Evolutionary conservation across 1,139 yeast genomes (phyloP).

Genomic region (Pichia sp.): DNA sequence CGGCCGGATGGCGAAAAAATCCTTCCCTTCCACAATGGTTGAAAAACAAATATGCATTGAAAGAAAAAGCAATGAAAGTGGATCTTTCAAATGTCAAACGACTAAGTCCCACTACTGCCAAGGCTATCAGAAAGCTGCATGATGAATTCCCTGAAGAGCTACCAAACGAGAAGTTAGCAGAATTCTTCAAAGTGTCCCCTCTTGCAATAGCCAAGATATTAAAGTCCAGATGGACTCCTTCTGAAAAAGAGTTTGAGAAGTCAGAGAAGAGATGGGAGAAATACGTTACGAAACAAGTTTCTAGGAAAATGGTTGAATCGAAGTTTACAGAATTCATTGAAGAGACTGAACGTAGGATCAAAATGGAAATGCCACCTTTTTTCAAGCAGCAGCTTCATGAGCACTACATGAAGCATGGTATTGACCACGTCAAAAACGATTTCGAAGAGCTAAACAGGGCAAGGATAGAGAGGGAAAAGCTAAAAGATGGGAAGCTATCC

Average conservation of each 20-base stretch:
- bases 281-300: slow-evolving; percentile 20
- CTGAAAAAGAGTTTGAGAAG: slow-evolving; percentile 41
- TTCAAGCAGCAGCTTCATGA: slow-evolving; percentile 26
- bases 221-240: slow-evolving; percentile 73
- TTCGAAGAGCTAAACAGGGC: slow-evolving; percentile 26
- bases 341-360: slow-evolving; percentile 28
- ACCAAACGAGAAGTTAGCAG: slow-evolving; percentile 56
- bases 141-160: slow-evolving; percentile 49
- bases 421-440: slow-evolving; percentile 22
- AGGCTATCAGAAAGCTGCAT: slow-evolving; percentile 56
- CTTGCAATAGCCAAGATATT: slow-evolving; percentile 80
- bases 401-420: slow-evolving; percentile 23
- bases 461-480: slow-evolving; percentile 21
- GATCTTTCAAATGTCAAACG: slow-evolving; percentile 39
- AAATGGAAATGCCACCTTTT: slow-evolving; percentile 30
- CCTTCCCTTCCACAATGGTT: slow-evolving; percentile 55
- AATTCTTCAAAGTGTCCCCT: slow-evolving; percentile 67
- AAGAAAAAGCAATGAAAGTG: slow-evolving; percentile 40
- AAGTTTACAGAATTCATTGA: slow-evolving; percentile 26
- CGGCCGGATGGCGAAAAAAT: slow-evolving; percentile 40
- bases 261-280: slow-evolving; percentile 26
- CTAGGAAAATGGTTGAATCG: slow-evolving; percentile 22
- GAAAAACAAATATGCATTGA: slow-evolving; percentile 57
- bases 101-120: slow-evolving; percentile 67
- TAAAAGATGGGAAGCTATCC: slow-evolving; percentile 11